Base-by-base conservation (phyloP, 306 rosid genomes). In the Vigna angularis region DNA sequence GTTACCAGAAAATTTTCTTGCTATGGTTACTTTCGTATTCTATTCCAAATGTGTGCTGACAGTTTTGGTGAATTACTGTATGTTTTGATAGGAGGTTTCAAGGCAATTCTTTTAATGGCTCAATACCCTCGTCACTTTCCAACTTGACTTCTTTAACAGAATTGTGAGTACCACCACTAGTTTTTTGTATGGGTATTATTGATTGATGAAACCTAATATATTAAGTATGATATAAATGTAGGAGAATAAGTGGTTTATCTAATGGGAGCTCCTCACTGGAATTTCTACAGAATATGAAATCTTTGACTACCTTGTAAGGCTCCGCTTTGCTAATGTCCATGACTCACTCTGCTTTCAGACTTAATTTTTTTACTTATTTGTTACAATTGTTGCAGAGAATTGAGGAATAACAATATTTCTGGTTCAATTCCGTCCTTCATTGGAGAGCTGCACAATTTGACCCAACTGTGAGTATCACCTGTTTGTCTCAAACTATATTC, bases 61-160 rank as follows among this genome's bases (percentile, higher is more conserved):
- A 36, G 11, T 15, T 65, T 78, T 42, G 47, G 53, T 74, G 75
- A 26, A 66, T 42, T 68, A 70, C 9, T 82, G 56, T 48, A 47
- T 79, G 48, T 52, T 70, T 63, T 73, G 22, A 24, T 34, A 94
- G 98, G 96, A 89, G 90, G 83, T 67, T 94, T 82, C 88, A 94
- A 76, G 98, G 98, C 14, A 94, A 94, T 87, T 85, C 93, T 70
- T 91, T 94, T 24, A 76, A 82, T 78, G 91, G 96, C 52, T 83
- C 90, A 22, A 86, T 91, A 84, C 96, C 98, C 38, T 66, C 84
- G 0, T 74, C 94, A 12, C 83, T 94, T 75, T 88, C 90, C 56
- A 90, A 84, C 79, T 83, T 94, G 88, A 89, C 90, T 71, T 86
- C 93, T 78, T 59, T 94, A 48, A 44, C 70, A 45, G 89, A 90